A percentile compares a stretch with the other conserved stretches of the same genome.
Conservation (phyloP, 2,329 filamentous ascomycete species). For the Mollisia scopiformis region DNA sequence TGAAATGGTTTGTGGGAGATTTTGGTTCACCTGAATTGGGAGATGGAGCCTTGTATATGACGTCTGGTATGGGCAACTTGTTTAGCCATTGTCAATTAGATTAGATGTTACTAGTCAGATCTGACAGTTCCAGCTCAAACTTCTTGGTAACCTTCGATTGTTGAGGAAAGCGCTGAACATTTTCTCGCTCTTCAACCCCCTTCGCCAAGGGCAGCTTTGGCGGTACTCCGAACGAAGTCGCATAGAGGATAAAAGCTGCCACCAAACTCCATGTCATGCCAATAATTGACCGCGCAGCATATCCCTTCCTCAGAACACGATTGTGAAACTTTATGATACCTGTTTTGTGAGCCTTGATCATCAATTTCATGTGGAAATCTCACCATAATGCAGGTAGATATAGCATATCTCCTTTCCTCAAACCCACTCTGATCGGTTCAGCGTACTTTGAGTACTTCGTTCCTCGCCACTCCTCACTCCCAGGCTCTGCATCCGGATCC, state of each 20-base stretch:
- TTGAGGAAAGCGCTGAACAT: not conserved
- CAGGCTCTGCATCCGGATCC: conserved; percentile 61
- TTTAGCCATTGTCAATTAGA: too few species aligned
- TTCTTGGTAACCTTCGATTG: not conserved
- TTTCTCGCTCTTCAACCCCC: not conserved
- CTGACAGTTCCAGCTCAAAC: too few species aligned
- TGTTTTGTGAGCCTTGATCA: conserved; percentile 28
- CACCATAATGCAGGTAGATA: conserved; percentile 83
- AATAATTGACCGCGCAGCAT: conserved; percentile 82
- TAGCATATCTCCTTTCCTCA: conserved; percentile 77
- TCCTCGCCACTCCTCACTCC: conserved; percentile 36
- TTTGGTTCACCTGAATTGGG: too few species aligned
- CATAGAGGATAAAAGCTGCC: conserved; percentile 65
- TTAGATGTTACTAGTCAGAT: too few species aligned
- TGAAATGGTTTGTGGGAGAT: too few species aligned
- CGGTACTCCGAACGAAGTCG: conserved; percentile 30
- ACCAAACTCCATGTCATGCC: conserved; percentile 81
- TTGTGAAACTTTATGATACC: conserved; percentile 82
- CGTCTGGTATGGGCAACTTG: too few species aligned
- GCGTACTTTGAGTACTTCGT: conserved; percentile 64
- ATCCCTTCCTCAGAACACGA: conserved; percentile 69
- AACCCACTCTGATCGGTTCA: conserved; percentile 65
- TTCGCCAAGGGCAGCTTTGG: conserved; percentile 7
- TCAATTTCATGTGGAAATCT: conserved; percentile 28
- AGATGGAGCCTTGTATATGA: too few species aligned